Evolutionary conservation across 306 rosid species (phyloP), one percentile per base, ranked within the genome.

Genomic region (Vigna hirtella): DNA sequence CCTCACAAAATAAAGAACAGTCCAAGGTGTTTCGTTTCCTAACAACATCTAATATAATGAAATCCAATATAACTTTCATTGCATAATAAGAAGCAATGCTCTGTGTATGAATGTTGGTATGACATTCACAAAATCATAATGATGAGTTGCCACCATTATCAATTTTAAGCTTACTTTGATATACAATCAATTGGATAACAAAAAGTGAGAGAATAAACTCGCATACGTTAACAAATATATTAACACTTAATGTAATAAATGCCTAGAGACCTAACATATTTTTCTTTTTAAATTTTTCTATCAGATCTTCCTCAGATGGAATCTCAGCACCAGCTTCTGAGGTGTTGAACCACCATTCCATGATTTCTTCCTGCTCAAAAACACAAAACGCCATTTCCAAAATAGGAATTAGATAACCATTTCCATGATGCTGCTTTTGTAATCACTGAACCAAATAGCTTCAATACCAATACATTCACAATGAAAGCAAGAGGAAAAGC

Each of bases 351-450:
- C 93, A 93, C 98, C 99, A 95, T 65, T 92, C 93, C 88, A 78
- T 83, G 79, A 95, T 89, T 87, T 95, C 98, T 71, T 95, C 98
- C 99, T 95, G 91, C 85, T 72, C 79, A 57, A 48, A 26, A 48
- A 9, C 72, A 47, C 38, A 65, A 83, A 20, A 63, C 16, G 51
- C 59, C 52, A 67, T 68, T 24, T 38, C 7, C 5, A 64, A 62
- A 38, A 61, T 4, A 47, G 36, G 15, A 18, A 38, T 24, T 6
- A 57, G 50, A 66, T 4, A 52, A 52, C 22, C 79, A 30, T 18
- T 42, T 61, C 38, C 50, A 45, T 45, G 22, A 65, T 45, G 28
- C 38, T 51, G 6, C 22, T 61, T 58, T 16, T 38, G 66, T 15
- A 57, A 79, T 48, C 34, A 69, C 74, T n/a, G 48, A 50, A 13